Evolutionary conservation across 2,329 filamentous ascomycete species (phyloP), one percentile per base, ranked within the genome.

Genomic region (Aspergillus sclerotialis): DNA sequence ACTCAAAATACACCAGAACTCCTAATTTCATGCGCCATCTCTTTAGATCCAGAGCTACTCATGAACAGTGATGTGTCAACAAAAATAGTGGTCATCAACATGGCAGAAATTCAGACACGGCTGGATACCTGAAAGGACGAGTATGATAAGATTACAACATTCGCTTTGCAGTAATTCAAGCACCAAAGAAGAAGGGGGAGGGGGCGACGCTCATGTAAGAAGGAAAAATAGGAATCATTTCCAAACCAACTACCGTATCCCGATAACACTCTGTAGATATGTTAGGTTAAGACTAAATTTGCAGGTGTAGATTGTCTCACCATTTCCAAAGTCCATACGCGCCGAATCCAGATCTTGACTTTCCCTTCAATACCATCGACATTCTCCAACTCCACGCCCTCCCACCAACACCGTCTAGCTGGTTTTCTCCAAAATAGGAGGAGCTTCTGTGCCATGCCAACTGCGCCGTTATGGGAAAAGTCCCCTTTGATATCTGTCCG

Each of bases 291-390:
- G 33, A n/a, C n/a, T n/a, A n/a, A n/a, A n/a, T n/a, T n/a, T n/a
- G n/a, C n/a, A n/a, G n/a, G n/a, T n/a, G n/a, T n/a, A n/a, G n/a
- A n/a, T n/a, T n/a, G 7, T 27, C 70, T 59, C 61, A 80, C 78
- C 78, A 98, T 98, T 72, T 98, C 92, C 39, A 98, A 73, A 39
- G 92, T 98, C 92, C 92, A 98, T 39, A 98, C 92, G 52, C 92
- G 78, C 55, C 92, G 76, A 59, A 98, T 96, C 92, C 92, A 98
- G 38, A 98, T 88, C 67, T 98, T 98, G 48, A 98, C 73, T 59
- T 82, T 86, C 33, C 89, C 90, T 33, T 94, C 79, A 6, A 96
- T 83, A 10, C 92, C 92, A 32, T 93, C 87, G 9, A 98, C 84
- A 45, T 85, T 74, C 12, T 92, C 78, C 28, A 98, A 72, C 60